phyloP scores from a whole-genome alignment of 2,329 filamentous ascomycete genomes.

The Basipetospora sp. region DNA sequence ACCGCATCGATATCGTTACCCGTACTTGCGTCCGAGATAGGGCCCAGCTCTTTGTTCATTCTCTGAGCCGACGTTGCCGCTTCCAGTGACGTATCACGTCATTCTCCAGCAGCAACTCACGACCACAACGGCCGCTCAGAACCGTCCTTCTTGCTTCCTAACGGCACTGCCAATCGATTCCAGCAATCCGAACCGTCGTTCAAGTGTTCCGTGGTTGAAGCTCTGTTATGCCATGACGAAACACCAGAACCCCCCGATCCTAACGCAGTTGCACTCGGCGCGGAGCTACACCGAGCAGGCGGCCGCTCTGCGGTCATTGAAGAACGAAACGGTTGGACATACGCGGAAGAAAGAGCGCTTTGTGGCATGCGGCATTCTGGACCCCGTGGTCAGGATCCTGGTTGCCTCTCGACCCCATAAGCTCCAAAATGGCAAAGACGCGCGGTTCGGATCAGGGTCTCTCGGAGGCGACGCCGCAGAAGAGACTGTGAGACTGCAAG shows the following conservation, averaged over 20 bases:
- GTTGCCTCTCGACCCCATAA: constrained; percentile 18
- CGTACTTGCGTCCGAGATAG: no score
- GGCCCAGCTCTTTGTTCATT: no score
- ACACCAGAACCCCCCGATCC: constrained; percentile 35
- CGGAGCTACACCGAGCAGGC: constrained; percentile 37
- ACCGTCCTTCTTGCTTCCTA: no score
- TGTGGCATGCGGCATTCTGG: constrained; percentile 54
- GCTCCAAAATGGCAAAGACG: constrained; percentile 26
- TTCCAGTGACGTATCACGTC: no score
- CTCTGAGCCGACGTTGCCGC: no score
- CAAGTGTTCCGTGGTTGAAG: neutral
- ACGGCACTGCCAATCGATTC: no score
- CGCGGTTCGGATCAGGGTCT: constrained; percentile 17
- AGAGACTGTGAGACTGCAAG: constrained; percentile 57
- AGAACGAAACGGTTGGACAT: constrained; percentile 83
- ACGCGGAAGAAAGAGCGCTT: constrained; percentile 71
- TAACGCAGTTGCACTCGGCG: constrained; percentile 42
- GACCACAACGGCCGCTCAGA: no score
- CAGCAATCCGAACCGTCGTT: no score
- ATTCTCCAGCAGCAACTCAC: no score
- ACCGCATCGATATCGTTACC: no score
- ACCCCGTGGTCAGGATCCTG: constrained; percentile 37
- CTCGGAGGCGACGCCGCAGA: constrained; percentile 32
- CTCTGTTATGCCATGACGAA: constrained; percentile 33
- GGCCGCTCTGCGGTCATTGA: constrained; percentile 54